phyloP scores from a whole-genome alignment of 495 filamentous ascomycete species.

The Achaetomiella virescens region DNA sequence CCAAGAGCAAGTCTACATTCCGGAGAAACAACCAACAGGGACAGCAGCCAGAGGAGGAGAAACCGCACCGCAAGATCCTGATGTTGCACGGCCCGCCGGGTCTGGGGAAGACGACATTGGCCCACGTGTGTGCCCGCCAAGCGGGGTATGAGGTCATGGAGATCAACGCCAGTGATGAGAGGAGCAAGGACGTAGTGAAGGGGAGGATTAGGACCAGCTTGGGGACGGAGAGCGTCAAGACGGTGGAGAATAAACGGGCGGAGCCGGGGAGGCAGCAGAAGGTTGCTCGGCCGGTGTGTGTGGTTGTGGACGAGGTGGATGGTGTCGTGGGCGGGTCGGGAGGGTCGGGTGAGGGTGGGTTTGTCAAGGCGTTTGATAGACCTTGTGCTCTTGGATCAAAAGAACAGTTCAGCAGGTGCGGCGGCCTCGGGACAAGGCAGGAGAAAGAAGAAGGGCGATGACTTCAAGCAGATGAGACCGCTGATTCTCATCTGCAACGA shows the following conservation, averaged over 20 bases:
- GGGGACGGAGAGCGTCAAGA: constrained; percentile 86
- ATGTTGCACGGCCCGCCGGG: constrained; percentile 87
- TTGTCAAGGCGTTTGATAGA: constrained; percentile 93
- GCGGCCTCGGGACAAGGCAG: constrained; percentile 23
- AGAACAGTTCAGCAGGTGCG: constrained; percentile 53
- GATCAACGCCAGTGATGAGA: constrained; percentile 80
- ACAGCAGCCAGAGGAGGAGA: constrained; percentile 51
- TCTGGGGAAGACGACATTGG: constrained; percentile 90
- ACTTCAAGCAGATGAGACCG: constrained; percentile 78
- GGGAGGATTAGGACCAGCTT: constrained; percentile 82
- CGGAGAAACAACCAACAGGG: constrained; percentile 15
- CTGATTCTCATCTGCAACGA: constrained; percentile 96
- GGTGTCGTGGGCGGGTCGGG: constrained; percentile 79
- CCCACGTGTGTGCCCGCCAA: constrained; percentile 91
- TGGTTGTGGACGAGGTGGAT: constrained; percentile 94
- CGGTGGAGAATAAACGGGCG: constrained; percentile 59
- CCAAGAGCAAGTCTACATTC: constrained; percentile 33
- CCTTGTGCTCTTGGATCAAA: constrained; percentile 76
- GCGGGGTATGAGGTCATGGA: constrained; percentile 93
- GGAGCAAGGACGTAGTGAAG: constrained; percentile 73
- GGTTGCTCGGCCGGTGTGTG: constrained; percentile 79
- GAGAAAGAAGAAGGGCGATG: constrained; percentile 62
- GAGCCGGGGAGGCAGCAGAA: constrained; percentile 55
- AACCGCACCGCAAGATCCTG: constrained; percentile 74
- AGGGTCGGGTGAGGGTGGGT: constrained; percentile 67